phyloP scores from a whole-genome alignment of 2,329 filamentous ascomycete species.

The Pseudocercospora macadamiae region DNA sequence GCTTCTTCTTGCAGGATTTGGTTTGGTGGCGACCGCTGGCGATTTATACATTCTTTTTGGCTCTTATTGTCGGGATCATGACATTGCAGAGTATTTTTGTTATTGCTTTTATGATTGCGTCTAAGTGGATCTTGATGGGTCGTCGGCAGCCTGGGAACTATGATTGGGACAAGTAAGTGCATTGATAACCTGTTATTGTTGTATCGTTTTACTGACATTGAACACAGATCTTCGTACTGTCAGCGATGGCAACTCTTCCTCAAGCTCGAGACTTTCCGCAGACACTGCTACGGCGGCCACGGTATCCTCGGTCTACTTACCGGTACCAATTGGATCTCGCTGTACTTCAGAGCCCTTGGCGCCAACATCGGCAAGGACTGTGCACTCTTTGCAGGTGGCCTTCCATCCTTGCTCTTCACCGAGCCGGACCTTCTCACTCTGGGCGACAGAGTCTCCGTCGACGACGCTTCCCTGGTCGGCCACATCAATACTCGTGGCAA shows the following conservation, averaged over 20 bases:
- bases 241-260: constrained; percentile 62
- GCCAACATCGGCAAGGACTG: constrained; percentile 59
- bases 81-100: constrained; percentile 50
- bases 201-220: neutral
- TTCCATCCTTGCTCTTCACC: constrained; percentile 58
- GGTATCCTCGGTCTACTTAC: constrained; percentile 59
- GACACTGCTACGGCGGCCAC: constrained; percentile 54
- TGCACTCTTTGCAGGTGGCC: constrained; percentile 58
- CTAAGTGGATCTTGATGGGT: constrained; percentile 59
- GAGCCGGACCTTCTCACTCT: constrained; percentile 60
- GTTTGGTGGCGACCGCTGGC: constrained; percentile 38
- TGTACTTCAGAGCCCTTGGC: constrained; percentile 59
- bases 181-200: constrained; percentile 28
- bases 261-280: constrained; percentile 55
- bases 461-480: constrained; percentile 59
- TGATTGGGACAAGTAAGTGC: constrained; percentile 58
- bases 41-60: constrained; percentile 47
- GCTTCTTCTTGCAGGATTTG: constrained; percentile 17
- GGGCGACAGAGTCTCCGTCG: constrained; percentile 57
- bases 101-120: constrained; percentile 47
- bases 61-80: constrained; percentile 48
- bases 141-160: constrained; percentile 56
- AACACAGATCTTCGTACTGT: constrained; percentile 47
- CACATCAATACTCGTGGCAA: constrained; percentile 62
- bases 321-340: constrained; percentile 55